Evolutionary conservation across 1,284 basidiomycete genomes (phyloP).

Genomic region (Golubevia sp.): DNA sequence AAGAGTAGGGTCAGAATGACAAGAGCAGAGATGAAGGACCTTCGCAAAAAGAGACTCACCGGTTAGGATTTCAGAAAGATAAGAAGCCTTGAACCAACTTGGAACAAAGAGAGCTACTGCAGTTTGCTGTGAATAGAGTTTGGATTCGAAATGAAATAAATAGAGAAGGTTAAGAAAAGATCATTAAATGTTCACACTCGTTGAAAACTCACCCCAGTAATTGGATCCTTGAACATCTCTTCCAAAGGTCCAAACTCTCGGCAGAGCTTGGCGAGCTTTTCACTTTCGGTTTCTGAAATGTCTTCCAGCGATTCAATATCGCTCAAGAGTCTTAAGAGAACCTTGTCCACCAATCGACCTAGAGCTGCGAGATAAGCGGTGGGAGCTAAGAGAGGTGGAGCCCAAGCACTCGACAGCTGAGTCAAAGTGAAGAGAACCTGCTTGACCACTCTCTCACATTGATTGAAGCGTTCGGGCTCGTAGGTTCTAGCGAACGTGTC

Average conservation of each 20-base stretch:
- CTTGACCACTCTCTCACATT: slow-evolving; percentile 75
- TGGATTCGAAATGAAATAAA: background rate
- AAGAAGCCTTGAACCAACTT: slow-evolving; percentile 55
- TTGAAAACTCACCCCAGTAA: slow-evolving; percentile 65
- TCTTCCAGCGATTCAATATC: slow-evolving; percentile 81
- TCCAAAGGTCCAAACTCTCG: slow-evolving; percentile 76
- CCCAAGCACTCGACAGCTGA: slow-evolving; percentile 70
- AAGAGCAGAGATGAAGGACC: background rate
- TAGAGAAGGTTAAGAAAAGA: background rate
- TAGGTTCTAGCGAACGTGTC: slow-evolving; percentile 75
- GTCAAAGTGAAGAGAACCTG: slow-evolving; percentile 73
- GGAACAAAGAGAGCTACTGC: slow-evolving; percentile 45
- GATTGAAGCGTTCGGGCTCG: slow-evolving; percentile 76
- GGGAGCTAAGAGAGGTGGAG: slow-evolving; percentile 24
- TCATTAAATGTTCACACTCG: slow-evolving; percentile 7
- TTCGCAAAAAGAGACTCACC: slow-evolving; percentile 5
- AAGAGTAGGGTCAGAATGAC: too few species aligned
- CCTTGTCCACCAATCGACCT: slow-evolving; percentile 76
- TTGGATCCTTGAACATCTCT: slow-evolving; percentile 74
- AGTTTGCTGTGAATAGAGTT: slow-evolving; percentile 12
- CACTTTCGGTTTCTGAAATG: slow-evolving; percentile 88
- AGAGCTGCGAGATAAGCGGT: slow-evolving; percentile 62
- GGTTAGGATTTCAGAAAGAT: slow-evolving; percentile 51
- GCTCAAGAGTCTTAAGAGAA: slow-evolving; percentile 72
- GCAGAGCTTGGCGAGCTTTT: slow-evolving; percentile 79